Conservation (phyloP, 192 early-diverging fungal species). For the Ramicandelaber brevisporus region DNA sequence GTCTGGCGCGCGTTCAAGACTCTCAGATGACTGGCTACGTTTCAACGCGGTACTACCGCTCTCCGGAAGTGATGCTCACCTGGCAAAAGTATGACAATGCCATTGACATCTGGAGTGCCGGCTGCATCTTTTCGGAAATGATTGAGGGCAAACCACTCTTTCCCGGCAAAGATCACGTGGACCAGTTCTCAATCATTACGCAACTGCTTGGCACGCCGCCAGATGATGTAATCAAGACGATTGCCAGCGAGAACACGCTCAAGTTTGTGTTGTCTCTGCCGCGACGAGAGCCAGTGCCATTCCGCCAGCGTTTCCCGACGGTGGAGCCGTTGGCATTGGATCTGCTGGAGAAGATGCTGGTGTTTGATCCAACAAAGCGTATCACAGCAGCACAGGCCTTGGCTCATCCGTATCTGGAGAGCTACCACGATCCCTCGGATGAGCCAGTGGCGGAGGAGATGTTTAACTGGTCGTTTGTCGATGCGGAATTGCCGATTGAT, state of each 20-base stretch:
- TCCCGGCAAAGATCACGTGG: slow-evolving; percentile 80
- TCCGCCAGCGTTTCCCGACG: slow-evolving; percentile 52
- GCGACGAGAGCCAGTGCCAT: slow-evolving; percentile 50
- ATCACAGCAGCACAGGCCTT: slow-evolving; percentile 71
- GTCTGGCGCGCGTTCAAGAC: slow-evolving; percentile 80
- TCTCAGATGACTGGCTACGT: slow-evolving; percentile 97
- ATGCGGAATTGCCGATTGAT: slow-evolving; percentile 63
- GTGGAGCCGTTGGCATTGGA: slow-evolving; percentile 60
- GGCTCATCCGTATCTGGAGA: slow-evolving; percentile 68
- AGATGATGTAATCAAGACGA: slow-evolving; percentile 75
- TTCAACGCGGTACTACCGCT: slow-evolving; percentile 89
- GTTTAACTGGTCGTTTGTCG: slow-evolving; percentile 93
- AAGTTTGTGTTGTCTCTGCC: slow-evolving; percentile 76
- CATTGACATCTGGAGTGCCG: slow-evolving; percentile 86
- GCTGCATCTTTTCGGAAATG: slow-evolving; percentile 93
- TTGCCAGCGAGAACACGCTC: slow-evolving; percentile 82
- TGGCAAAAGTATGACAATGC: slow-evolving; percentile 95
- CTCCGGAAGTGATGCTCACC: slow-evolving; percentile 95
- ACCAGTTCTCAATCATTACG: slow-evolving; percentile 91
- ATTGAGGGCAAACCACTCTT: slow-evolving; percentile 85
- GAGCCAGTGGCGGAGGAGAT: slow-evolving; percentile 52
- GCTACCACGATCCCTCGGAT: slow-evolving; percentile 73
- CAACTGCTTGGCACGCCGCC: slow-evolving; percentile 78
- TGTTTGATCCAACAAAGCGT: slow-evolving; percentile 78
- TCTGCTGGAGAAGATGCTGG: slow-evolving; percentile 72